Conservation (phyloP, 768 basidiomycete genomes). For the Auricularia cornea region DNA sequence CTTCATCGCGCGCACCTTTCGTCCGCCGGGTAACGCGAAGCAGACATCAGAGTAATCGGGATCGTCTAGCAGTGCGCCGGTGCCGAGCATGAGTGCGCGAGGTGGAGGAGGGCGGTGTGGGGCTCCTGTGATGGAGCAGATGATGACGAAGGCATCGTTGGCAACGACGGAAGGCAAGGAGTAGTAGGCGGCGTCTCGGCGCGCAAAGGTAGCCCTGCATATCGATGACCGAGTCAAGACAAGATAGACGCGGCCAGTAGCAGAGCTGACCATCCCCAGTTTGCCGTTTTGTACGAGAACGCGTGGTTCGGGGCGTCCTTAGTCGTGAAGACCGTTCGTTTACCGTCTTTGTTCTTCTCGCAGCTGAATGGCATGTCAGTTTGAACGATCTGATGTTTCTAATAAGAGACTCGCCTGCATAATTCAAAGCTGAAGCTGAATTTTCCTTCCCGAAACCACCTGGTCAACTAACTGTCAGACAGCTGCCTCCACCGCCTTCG, state of each 20-base stretch:
- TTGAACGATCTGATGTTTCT: too few species aligned
- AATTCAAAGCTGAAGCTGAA: conserved; percentile 83
- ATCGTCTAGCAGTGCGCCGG: conserved; percentile 72
- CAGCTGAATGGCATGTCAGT: conserved; percentile 12
- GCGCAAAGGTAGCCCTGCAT: conserved; percentile 71
- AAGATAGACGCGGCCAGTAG: conserved; percentile 1
- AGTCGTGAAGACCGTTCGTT: conserved; percentile 39
- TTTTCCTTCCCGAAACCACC: conserved; percentile 80
- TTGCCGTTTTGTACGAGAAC: conserved; percentile 76
- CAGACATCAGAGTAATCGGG: conserved; percentile 80
- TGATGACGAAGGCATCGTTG: conserved; percentile 63
- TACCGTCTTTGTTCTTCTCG: conserved; percentile 31
- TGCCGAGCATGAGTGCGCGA: conserved; percentile 51
- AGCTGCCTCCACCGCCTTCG: not conserved
- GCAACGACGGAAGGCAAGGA: conserved; percentile 36
- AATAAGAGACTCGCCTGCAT: conserved; percentile 39
- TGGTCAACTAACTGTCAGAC: conserved; percentile 18
- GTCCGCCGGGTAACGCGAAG: conserved; percentile 56
- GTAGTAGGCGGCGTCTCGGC: conserved; percentile 62
- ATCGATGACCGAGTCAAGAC: not conserved
- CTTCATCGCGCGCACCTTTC: conserved; percentile 59
- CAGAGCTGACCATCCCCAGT: conserved; percentile 70
- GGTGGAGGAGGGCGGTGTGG: conserved; percentile 39
- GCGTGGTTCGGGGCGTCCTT: conserved; percentile 81
- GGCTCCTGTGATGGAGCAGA: conserved; percentile 62